Base-by-base conservation (phyloP, 2,329 filamentous ascomycete species). In the Acrocalymma vagum region DNA sequence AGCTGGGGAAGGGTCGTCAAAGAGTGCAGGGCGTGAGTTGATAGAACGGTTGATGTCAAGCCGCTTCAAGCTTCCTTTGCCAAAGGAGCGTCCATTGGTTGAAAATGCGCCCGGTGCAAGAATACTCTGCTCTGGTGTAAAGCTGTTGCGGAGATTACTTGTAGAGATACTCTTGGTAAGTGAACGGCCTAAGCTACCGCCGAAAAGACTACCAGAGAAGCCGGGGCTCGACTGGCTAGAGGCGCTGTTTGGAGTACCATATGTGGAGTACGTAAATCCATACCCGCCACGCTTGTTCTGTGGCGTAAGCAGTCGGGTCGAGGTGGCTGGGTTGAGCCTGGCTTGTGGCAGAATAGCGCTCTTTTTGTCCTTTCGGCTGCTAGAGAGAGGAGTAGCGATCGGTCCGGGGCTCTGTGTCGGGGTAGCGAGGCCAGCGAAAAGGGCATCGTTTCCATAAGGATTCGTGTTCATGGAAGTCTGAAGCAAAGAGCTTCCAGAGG, bases 251-350 rank as follows among this genome's bases (percentile, higher is more conserved):
- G 93, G 91, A 1, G 88, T 92, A 29, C 90, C 90, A 58, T 95
- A 96, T 3, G 86, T 91, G 51, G 91, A 95, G 72, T 96, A 96
- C 2, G 88, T 91, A 67, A 96, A 95, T 3, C 93, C 93, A 63
- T 90, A 96, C 5, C 90, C 90, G 40, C 73, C 74, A 20, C 87
- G 83, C 72, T 90, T 93, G 29, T 54, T 58, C 56, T 91, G 88
- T 0, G 92, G 91, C 0, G 91, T 96, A 20, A 85, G 81, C 41
- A 92, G 85, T 31, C 91, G 87, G 15, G 87, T 87, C 7, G 88
- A 85, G 22, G 89, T 89, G 30, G 84, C 83, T 0, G 91, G 90
- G 30, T 90, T 93, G 53, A 95, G 80, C 72, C 92, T 94, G 75
- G 93, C 91, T 65, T 94, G 85, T 3, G 91, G 91, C 38, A 96